Conservation (phyloP, 192 early-diverging fungal species). For the Linnemannia exigua region DNA sequence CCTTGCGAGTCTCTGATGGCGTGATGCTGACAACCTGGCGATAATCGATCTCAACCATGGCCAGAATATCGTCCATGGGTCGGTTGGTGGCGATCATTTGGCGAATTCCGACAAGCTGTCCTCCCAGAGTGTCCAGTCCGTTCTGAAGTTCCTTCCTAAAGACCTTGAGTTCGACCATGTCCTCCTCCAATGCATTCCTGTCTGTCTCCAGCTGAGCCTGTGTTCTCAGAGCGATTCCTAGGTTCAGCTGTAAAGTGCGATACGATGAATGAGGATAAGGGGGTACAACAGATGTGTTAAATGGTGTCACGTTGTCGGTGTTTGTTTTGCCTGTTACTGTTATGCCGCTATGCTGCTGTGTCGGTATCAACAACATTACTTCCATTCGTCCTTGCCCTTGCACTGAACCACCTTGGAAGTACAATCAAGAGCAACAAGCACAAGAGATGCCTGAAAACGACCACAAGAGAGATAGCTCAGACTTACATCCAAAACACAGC, state of each 20-base stretch:
- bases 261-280: neutral
- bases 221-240: slow-evolving; percentile 49
- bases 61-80: slow-evolving; percentile 53
- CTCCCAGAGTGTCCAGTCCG: slow-evolving; percentile 46
- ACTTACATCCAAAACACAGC: slow-evolving; percentile 56
- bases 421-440: neutral
- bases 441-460: neutral
- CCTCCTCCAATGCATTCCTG: slow-evolving; percentile 50
- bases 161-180: slow-evolving; percentile 41
- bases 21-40: slow-evolving; percentile 32
- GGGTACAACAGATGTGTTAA: neutral
- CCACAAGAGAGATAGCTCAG: neutral
- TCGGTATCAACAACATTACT: neutral
- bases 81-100: slow-evolving; percentile 54
- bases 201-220: slow-evolving; percentile 53
- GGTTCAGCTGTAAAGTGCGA: slow-evolving; percentile 40
- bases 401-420: neutral
- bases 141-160: slow-evolving; percentile 51
- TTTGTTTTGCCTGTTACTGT: neutral
- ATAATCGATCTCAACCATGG: slow-evolving; percentile 50
- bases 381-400: neutral
- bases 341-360: neutral
- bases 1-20: slow-evolving; percentile 39
- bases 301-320: neutral
- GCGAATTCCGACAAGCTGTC: slow-evolving; percentile 52